These are phyloP conservation scores for Aschersonia sp. DNA, from an alignment of 2,329 filamentous ascomycete species.

Conservation along the genomic window DNA sequence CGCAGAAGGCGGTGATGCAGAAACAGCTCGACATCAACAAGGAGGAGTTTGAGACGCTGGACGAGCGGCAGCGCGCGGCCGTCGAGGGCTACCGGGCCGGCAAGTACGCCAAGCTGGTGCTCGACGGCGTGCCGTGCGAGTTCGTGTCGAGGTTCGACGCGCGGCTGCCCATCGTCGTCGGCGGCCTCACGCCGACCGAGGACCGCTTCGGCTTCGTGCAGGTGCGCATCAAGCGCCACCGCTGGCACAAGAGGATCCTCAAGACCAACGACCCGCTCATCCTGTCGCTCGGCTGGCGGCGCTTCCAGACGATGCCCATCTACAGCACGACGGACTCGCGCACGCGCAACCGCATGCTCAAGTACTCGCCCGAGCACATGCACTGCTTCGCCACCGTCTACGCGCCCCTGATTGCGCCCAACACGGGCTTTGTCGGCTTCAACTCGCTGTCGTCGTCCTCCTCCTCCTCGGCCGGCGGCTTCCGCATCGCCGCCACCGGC, in stretches of 20 bases:
- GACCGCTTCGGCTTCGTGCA: conserved; percentile 93
- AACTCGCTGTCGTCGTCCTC: conserved; percentile 60
- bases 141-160: conserved; percentile 75
- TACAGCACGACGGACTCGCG: conserved; percentile 93
- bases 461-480: conserved; percentile 38
- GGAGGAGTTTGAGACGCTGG: conserved; percentile 76
- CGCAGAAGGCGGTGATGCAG: conserved; percentile 85
- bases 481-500: conserved; percentile 87
- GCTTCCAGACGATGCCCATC: conserved; percentile 83
- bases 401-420: conserved; percentile 85
- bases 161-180: conserved; percentile 71
- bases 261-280: conserved; percentile 97
- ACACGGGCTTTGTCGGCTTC: conserved; percentile 89
- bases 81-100: conserved; percentile 88
- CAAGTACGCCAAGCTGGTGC: conserved; percentile 81
- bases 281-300: conserved; percentile 89
- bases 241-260: conserved; percentile 98
- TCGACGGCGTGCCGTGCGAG: conserved; percentile 81
- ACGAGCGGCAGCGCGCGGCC: conserved; percentile 65
- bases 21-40: conserved; percentile 97
- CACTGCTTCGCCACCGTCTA: conserved; percentile 96
- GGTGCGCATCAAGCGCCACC: conserved; percentile 88
- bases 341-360: conserved; percentile 91
- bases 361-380: conserved; percentile 99
- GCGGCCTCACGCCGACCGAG: conserved; percentile 84